Evolutionary conservation across 805 yeast species (phyloP).

Genomic region (Saccharomyces kudriavzevii): DNA sequence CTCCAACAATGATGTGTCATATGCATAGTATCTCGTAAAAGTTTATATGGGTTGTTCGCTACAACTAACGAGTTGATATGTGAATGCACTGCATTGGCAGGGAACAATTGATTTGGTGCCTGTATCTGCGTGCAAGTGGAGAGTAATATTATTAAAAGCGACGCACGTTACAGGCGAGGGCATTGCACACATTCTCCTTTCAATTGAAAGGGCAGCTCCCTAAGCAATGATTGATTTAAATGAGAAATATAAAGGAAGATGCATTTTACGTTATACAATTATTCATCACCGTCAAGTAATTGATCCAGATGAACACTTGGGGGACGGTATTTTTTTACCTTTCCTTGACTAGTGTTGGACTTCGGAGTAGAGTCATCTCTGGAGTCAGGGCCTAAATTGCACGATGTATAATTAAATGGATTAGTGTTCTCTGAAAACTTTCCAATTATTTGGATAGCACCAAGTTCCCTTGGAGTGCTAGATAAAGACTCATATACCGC

Average conservation of each 20-base stretch:
- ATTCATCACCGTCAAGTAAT: slow-evolving; percentile 30
- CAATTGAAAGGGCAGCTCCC: neutral
- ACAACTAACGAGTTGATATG: neutral
- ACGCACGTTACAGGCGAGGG: neutral
- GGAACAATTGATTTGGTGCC: neutral
- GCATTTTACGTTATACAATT: too few relatives aligned
- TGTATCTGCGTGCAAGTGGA: neutral
- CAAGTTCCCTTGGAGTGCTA: slow-evolving; percentile 11
- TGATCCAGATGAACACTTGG: slow-evolving; percentile 45
- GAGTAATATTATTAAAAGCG: neutral
- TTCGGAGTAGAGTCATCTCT: neutral
- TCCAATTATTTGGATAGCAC: neutral
- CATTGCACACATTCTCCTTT: neutral
- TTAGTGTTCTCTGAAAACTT: neutral
- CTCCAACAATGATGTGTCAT: neutral
- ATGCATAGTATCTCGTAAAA: neutral
- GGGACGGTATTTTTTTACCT: slow-evolving; percentile 31
- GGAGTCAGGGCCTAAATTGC: neutral
- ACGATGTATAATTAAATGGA: neutral
- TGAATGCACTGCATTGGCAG: neutral
- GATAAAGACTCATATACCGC: slow-evolving; percentile 7
- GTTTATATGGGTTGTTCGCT: neutral
- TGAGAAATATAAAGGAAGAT: neutral
- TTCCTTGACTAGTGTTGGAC: neutral
- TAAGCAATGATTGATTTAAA: neutral